Base-by-base conservation (phyloP, 2,329 filamentous ascomycete species). In the Sarocladium strictum region DNA sequence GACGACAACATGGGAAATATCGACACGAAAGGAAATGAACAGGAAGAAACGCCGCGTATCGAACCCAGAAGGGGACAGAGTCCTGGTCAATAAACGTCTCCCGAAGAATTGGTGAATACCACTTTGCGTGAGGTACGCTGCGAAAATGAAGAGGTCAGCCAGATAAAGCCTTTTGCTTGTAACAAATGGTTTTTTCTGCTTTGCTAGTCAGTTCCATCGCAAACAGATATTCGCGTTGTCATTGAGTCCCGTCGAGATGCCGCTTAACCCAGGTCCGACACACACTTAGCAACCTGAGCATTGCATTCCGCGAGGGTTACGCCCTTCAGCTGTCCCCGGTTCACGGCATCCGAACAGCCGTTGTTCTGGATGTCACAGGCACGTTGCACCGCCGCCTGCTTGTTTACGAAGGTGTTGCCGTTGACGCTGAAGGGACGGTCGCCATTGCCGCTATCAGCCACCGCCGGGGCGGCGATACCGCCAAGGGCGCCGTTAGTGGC, bases 301-400 rank as follows among this genome's bases (percentile, higher is more conserved):
- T 77, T 72, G 70, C 84, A 87, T 55, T 84, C 76, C n/a, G 63
- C 58, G 26, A 78, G 67, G 3, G 67, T 70, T 56, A 72, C 64
- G 38, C 72, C 72, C 3, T 63, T 59, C 14, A 71, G 60, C 52
- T 67, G 56, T 19, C 81, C 79, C 12, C 69, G 61, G 65, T 85
- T 86, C 55, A 78, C 78, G 26, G 76, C 76, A 58, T 83, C 69
- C 12, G 78, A 72, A 62, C 84, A 87, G 3, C 65, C 68, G 61
- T 85, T 86, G 70, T 83, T 79, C 70, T 86, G 81, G 56, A 84
- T 77, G 57, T 83, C 76, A 64, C 84, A 87, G 33, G 81, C 77
- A 47, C 84, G 75, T 67, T 84, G 77, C 38, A 78, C 68, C 19
- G 84, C 84, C 10, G 76, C 78, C 2, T 65, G 69, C 59, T 78